These are phyloP conservation scores for Arthrinium phaeospermum DNA, from an alignment of 2,329 filamentous ascomycete species.

Conservation along the genomic window DNA sequence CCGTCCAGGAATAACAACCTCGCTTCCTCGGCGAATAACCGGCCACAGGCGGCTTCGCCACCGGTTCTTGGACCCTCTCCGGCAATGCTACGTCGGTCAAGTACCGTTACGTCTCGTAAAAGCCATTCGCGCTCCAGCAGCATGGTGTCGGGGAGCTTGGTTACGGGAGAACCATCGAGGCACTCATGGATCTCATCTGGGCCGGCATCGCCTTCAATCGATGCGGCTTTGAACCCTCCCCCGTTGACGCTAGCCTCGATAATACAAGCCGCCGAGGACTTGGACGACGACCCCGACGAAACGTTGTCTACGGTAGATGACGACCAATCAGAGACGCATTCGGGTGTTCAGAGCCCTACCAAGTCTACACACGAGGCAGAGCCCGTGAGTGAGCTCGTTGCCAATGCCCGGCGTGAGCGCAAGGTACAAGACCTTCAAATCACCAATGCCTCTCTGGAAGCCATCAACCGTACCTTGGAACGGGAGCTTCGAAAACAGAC, in stretches of 20 bases:
- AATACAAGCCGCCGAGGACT: constrained; percentile 60
- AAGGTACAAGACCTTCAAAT: constrained; percentile 98
- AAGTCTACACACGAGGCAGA: constrained; percentile 62
- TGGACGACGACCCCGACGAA: constrained; percentile 43
- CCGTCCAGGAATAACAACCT: constrained; percentile 29
- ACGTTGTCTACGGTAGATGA: constrained; percentile 32
- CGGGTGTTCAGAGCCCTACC: constrained; percentile 60
- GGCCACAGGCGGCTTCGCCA: constrained; percentile 43
- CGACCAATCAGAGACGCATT: constrained; percentile 26
- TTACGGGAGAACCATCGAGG: constrained; percentile 30
- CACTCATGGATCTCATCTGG: constrained; percentile 23
- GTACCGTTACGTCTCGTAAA: constrained; percentile 46
- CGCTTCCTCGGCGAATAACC: constrained; percentile 33
- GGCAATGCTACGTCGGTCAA: constrained; percentile 47
- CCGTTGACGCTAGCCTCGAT: constrained; percentile 60
- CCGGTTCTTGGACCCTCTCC: constrained; percentile 43
- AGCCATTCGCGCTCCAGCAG: constrained; percentile 50
- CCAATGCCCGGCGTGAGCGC: constrained; percentile 87
- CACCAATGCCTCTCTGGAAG: constrained; percentile 90
- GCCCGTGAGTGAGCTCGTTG: constrained; percentile 75
- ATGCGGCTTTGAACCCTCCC: constrained; percentile 42
- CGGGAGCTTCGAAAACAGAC: constrained; percentile 91
- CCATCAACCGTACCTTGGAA: constrained; percentile 93
- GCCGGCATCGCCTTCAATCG: constrained; percentile 40
- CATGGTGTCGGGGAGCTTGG: constrained; percentile 43